Evolutionary conservation across 106 monocot genomes (phyloP).

Genomic region (Ottelia alismoides): DNA sequence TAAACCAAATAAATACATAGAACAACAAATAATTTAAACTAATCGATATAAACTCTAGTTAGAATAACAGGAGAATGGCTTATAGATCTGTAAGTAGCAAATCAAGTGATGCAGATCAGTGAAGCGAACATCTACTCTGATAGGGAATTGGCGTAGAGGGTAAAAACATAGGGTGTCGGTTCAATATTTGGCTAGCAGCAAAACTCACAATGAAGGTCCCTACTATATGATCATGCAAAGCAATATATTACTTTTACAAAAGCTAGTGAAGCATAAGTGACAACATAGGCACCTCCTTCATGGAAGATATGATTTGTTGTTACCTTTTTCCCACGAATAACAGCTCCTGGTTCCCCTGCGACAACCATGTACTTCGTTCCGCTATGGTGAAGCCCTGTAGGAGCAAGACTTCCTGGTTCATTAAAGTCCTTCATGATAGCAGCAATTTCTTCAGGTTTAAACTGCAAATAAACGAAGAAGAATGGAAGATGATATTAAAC

Average conservation of each 20-base stretch:
- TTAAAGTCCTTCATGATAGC: slow-evolving; percentile 14
- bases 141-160: too few relatives aligned
- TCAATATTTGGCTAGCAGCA: background rate
- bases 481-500: background rate
- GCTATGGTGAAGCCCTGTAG: slow-evolving; percentile 13
- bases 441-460: slow-evolving; percentile 13
- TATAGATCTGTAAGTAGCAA: too few relatives aligned
- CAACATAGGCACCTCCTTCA: too few relatives aligned
- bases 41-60: too few relatives aligned
- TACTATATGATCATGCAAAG: background rate
- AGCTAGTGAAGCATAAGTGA: background rate
- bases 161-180: too few relatives aligned
- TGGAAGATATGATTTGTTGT: background rate
- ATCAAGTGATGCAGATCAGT: too few relatives aligned
- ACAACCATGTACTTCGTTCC: slow-evolving; percentile 18
- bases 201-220: background rate
- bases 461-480: slow-evolving; percentile 2
- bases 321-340: slow-evolving; percentile 22
- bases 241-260: background rate
- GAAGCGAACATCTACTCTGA: too few relatives aligned
- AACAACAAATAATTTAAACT: too few relatives aligned
- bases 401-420: slow-evolving; percentile 15
- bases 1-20: too few relatives aligned
- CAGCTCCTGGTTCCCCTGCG: slow-evolving; percentile 16
- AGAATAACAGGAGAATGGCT: too few relatives aligned